Conservation (phyloP, 768 basidiomycete species). For the Termitomyces sp. region DNA sequence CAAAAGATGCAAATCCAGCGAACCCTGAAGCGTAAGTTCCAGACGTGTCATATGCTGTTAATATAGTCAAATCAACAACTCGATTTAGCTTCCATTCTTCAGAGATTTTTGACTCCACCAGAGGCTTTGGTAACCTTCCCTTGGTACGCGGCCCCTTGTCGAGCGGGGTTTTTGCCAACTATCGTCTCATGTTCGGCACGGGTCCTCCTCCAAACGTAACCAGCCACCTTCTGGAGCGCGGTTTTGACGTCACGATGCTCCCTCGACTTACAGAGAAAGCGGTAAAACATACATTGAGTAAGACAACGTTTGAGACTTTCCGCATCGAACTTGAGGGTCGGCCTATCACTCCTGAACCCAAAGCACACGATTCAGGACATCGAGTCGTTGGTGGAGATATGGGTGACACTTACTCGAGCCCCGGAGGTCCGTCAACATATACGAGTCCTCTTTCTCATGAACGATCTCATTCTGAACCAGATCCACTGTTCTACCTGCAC, state of each 20-base stretch:
- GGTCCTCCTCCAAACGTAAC: slow-evolving; percentile 25
- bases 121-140: slow-evolving; percentile 34
- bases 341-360: slow-evolving; percentile 19
- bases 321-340: slow-evolving; percentile 30
- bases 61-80: background rate
- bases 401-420: slow-evolving; percentile 30
- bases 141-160: slow-evolving; percentile 20
- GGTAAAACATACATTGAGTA: slow-evolving; percentile 7
- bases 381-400: slow-evolving; percentile 28
- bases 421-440: slow-evolving; percentile 24
- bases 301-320: slow-evolving; percentile 27
- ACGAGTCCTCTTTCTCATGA: background rate
- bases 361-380: slow-evolving; percentile 31
- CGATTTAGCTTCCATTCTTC: slow-evolving; percentile 23
- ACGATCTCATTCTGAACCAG: slow-evolving; percentile 10
- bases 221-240: slow-evolving; percentile 25
- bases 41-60: background rate
- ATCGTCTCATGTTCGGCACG: slow-evolving; percentile 27
- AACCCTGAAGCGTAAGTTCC: slow-evolving; percentile 14
- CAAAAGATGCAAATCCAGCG: slow-evolving; percentile 23
- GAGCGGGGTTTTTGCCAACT: slow-evolving; percentile 30
- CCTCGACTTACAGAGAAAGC: slow-evolving; percentile 16
- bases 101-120: slow-evolving; percentile 28
- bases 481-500: slow-evolving; percentile 35
- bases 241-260: slow-evolving; percentile 17